A percentile compares a stretch with the other conserved stretches of the same genome.
phyloP scores from a whole-genome alignment of 225 moss, liverwort and hornwort species.

The Sphagnum contortum region DNA sequence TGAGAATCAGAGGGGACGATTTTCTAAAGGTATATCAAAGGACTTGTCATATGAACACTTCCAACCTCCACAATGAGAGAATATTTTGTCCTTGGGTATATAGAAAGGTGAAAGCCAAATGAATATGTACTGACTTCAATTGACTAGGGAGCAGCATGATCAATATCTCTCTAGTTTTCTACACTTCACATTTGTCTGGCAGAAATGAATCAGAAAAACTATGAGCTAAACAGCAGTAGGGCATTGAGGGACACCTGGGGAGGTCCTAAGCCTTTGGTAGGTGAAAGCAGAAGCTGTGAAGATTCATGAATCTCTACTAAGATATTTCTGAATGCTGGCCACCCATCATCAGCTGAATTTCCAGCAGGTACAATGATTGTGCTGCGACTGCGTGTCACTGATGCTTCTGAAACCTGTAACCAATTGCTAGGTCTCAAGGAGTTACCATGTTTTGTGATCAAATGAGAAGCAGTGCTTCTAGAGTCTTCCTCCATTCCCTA shows the following conservation, averaged over 20 bases:
- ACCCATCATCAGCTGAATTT: constrained; percentile 46
- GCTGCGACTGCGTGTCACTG: constrained; percentile 59
- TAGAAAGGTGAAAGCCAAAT: too few species aligned
- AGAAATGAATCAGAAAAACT: not conserved
- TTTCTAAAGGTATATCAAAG: constrained; percentile 19
- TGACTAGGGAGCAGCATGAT: too few species aligned
- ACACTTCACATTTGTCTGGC: not conserved
- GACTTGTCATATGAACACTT: too few species aligned
- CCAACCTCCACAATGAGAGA: too few species aligned
- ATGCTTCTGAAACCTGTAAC: constrained; percentile 48
- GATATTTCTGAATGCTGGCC: constrained; percentile 51
- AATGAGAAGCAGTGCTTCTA: too few species aligned
- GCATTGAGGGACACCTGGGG: constrained; percentile 26
- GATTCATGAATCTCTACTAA: constrained; percentile 51
- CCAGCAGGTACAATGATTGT: constrained; percentile 58
- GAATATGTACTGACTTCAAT: too few species aligned
- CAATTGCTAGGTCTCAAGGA: not conserved
- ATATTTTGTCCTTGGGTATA: too few species aligned
- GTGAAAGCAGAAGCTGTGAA: constrained; percentile 33
- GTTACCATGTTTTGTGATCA: not conserved
- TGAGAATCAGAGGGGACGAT: constrained; percentile 53
- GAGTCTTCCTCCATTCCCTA: too few species aligned
- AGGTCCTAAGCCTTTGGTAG: constrained; percentile 22
- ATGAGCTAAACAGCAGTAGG: not conserved
- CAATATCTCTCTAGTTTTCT: too few species aligned